These are phyloP conservation scores for Rostrohypoxylon terebratum DNA, from an alignment of 495 filamentous ascomycete species.

Conservation along the genomic window DNA sequence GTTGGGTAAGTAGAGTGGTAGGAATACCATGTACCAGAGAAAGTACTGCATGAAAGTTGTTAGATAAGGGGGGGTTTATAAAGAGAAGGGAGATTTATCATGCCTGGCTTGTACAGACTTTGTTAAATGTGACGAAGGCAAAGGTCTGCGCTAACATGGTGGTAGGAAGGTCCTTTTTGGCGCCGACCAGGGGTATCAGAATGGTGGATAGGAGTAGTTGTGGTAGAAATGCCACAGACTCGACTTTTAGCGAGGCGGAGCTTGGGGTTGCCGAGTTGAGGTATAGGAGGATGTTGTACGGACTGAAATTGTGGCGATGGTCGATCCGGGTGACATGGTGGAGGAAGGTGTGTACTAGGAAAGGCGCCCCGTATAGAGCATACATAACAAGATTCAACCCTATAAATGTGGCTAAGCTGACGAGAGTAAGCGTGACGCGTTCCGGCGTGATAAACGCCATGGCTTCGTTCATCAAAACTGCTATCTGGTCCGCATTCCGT, in stretches of 20 bases:
- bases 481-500: not conserved
- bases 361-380: slow-evolving; percentile 73
- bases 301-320: slow-evolving; percentile 97
- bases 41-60: slow-evolving; percentile 76
- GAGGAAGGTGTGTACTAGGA: slow-evolving; percentile 88
- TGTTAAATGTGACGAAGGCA: slow-evolving; percentile 96
- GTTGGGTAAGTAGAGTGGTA: slow-evolving; percentile 87
- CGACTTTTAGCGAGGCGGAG: slow-evolving; percentile 63
- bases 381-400: slow-evolving; percentile 83
- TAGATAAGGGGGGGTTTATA: not conserved
- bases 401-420: slow-evolving; percentile 76
- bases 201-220: slow-evolving; percentile 83
- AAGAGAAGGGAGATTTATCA: slow-evolving; percentile 15
- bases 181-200: slow-evolving; percentile 80
- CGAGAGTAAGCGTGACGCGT: slow-evolving; percentile 70
- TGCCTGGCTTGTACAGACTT: slow-evolving; percentile 98
- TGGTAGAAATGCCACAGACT: slow-evolving; percentile 87
- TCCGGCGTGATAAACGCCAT: slow-evolving; percentile 69
- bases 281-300: slow-evolving; percentile 93
- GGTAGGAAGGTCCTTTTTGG: slow-evolving; percentile 82
- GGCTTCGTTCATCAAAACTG: slow-evolving; percentile 24
- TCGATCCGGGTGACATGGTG: slow-evolving; percentile 94
- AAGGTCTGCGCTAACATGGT: slow-evolving; percentile 99
- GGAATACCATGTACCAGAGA: slow-evolving; percentile 94
- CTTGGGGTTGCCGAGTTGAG: slow-evolving; percentile 72